Evolutionary conservation across 495 filamentous ascomycete genomes (phyloP).

Genomic region (Xylaria flabelliformis): DNA sequence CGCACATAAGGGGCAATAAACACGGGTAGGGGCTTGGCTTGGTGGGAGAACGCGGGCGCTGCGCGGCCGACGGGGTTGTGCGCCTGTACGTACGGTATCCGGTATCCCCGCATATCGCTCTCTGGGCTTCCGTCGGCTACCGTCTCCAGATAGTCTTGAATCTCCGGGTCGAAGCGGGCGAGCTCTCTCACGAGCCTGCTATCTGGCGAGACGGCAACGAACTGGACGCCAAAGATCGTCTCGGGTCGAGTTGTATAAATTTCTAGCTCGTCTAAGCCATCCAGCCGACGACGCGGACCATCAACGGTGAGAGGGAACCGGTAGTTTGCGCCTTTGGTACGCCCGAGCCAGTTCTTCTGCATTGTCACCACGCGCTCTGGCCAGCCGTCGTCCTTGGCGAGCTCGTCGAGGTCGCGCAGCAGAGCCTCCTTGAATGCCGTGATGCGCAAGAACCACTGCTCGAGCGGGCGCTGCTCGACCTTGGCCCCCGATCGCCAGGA

Average conservation of each 20-base stretch:
- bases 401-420: slow-evolving; percentile 70
- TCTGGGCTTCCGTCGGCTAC: slow-evolving; percentile 62
- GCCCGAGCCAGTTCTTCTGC: slow-evolving; percentile 90
- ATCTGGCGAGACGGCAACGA: slow-evolving; percentile 75
- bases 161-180: slow-evolving; percentile 62
- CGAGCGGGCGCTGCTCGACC: slow-evolving; percentile 78
- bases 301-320: slow-evolving; percentile 64
- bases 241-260: slow-evolving; percentile 86
- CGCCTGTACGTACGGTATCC: slow-evolving; percentile 64
- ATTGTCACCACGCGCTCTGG: slow-evolving; percentile 81
- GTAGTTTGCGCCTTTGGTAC: slow-evolving; percentile 73
- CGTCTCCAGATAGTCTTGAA: slow-evolving; percentile 71
- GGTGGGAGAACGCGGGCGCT: slow-evolving; percentile 43
- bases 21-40: slow-evolving; percentile 64
- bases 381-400: slow-evolving; percentile 70
- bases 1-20: slow-evolving; percentile 88
- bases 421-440: slow-evolving; percentile 78
- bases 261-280: slow-evolving; percentile 54
- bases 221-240: slow-evolving; percentile 84
- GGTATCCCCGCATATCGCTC: slow-evolving; percentile 78
- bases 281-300: slow-evolving; percentile 40
- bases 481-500: slow-evolving; percentile 90
- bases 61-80: slow-evolving; percentile 68
- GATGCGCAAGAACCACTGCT: slow-evolving; percentile 91
- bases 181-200: slow-evolving; percentile 72